phyloP scores from a whole-genome alignment of 2,329 filamentous ascomycete species.

The Akanthomyces muscarius region DNA sequence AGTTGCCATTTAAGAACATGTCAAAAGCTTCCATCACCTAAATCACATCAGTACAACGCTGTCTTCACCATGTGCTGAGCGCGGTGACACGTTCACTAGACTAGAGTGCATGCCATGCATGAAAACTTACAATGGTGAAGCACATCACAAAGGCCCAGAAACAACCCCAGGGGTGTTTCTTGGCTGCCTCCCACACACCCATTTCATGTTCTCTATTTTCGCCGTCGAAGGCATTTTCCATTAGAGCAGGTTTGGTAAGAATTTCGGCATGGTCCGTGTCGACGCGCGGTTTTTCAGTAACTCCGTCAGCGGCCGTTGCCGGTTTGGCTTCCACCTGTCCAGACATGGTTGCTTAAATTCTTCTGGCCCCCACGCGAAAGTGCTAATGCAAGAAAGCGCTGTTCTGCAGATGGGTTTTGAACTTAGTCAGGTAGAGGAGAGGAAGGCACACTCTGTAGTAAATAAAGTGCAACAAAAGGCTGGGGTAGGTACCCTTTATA shows the following conservation, averaged over 20 bases:
- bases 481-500: background rate
- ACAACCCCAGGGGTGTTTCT: slow-evolving; percentile 41
- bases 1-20: slow-evolving; percentile 45
- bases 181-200: slow-evolving; percentile 35
- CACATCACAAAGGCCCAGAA: slow-evolving; percentile 47
- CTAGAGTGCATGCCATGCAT: too few species aligned
- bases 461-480: background rate
- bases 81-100: too few species aligned
- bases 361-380: background rate
- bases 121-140: slow-evolving; percentile 44
- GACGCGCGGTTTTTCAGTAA: slow-evolving; percentile 20
- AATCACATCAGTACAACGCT: background rate
- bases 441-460: too few species aligned
- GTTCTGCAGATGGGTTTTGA: too few species aligned
- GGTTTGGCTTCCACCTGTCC: slow-evolving; percentile 15
- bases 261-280: slow-evolving; percentile 33
- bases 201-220: slow-evolving; percentile 42
- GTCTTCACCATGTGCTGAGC: too few species aligned
- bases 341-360: slow-evolving; percentile 15
- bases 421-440: too few species aligned
- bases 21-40: slow-evolving; percentile 49
- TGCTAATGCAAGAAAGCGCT: background rate
- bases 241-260: slow-evolving; percentile 33
- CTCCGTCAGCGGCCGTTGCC: slow-evolving; percentile 14
- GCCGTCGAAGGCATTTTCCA: slow-evolving; percentile 38